A percentile compares a stretch with the other conserved stretches of the same genome.
These are phyloP conservation scores for maize (Zea mays) DNA, from an alignment of 176 grass and related monocot species.

Conservation along the genomic window DNA sequence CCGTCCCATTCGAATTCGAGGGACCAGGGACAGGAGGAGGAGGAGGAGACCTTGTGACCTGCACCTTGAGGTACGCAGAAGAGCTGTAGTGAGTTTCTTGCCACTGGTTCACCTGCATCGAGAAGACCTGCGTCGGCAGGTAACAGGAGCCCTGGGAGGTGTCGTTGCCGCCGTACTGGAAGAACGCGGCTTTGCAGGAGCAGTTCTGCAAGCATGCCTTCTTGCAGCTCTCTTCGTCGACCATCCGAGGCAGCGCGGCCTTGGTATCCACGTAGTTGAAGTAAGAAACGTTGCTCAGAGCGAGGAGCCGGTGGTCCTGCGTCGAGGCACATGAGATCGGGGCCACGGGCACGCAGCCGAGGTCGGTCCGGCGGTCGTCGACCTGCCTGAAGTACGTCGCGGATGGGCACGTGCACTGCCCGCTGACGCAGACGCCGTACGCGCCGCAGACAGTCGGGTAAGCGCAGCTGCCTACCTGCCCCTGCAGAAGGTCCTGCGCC, in stretches of 20 bases:
- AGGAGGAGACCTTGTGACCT: slow-evolving; percentile 18
- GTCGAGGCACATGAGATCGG: slow-evolving; percentile 42
- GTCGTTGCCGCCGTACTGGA: slow-evolving; percentile 4
- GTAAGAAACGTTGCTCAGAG: background rate
- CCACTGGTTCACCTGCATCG: background rate
- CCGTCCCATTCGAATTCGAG: background rate
- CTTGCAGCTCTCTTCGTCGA: slow-evolving; percentile 50
- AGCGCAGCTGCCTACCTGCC: background rate
- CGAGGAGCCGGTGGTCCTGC: slow-evolving; percentile 35
- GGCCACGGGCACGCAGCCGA: background rate
- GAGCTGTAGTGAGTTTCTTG: slow-evolving; percentile 7
- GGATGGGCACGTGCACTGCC: background rate
- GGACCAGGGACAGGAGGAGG: background rate
- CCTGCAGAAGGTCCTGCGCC: background rate
- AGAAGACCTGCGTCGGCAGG: slow-evolving; percentile 38
- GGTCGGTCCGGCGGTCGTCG: background rate
- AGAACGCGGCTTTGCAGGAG: slow-evolving; percentile 67
- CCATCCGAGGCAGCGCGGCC: background rate
- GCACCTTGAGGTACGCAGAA: slow-evolving; percentile 50
- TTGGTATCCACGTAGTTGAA: background rate
- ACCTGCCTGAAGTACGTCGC: background rate
- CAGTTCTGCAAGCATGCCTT: slow-evolving; percentile 43
- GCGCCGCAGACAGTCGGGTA: slow-evolving; percentile 10
- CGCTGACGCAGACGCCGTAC: background rate
- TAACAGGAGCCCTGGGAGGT: slow-evolving; percentile 17